A percentile compares a stretch with the other conserved stretches of the same genome.
These are phyloP conservation scores for Pulveroboletus sp. DNA, from an alignment of 768 basidiomycete species.

Conservation along the genomic window DNA sequence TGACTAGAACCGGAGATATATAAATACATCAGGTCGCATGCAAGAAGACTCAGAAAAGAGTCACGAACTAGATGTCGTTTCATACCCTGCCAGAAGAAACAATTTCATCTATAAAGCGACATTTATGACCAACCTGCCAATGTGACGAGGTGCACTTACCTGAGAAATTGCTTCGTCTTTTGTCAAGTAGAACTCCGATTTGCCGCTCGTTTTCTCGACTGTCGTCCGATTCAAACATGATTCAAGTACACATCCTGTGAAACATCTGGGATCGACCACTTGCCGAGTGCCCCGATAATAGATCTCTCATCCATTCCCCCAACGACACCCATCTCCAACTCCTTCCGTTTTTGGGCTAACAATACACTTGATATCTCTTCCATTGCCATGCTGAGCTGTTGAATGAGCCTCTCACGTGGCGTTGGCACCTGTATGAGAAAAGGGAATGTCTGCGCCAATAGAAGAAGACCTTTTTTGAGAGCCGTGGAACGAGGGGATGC, in stretches of 20 bases:
- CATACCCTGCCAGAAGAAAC: constrained; percentile 13
- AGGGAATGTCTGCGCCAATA: too few species aligned
- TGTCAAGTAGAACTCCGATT: constrained; percentile 22
- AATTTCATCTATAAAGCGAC: constrained; percentile 11
- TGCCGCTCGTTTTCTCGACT: constrained; percentile 34
- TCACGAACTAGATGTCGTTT: constrained; percentile 9
- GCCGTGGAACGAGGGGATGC: too few species aligned
- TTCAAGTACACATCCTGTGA: too few species aligned
- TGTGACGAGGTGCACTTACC: constrained; percentile 1
- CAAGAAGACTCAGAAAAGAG: neutral
- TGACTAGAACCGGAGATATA: constrained; percentile 3
- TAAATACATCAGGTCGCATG: neutral
- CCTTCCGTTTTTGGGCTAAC: constrained; percentile 32
- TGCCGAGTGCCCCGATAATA: constrained; percentile 23
- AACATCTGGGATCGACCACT: neutral
- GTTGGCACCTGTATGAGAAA: constrained; percentile 29
- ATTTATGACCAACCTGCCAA: constrained; percentile 14
- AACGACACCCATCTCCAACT: constrained; percentile 22
- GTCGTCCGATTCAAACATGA: too few species aligned
- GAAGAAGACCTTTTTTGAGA: too few species aligned
- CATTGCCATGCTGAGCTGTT: constrained; percentile 32
- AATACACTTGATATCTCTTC: constrained; percentile 37
- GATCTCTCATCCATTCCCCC: constrained; percentile 22
- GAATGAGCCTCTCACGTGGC: constrained; percentile 23
- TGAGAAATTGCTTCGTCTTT: constrained; percentile 28